Conservation (phyloP, 371 early-diverging fungal species). For the Rhizopus stolonifer region DNA sequence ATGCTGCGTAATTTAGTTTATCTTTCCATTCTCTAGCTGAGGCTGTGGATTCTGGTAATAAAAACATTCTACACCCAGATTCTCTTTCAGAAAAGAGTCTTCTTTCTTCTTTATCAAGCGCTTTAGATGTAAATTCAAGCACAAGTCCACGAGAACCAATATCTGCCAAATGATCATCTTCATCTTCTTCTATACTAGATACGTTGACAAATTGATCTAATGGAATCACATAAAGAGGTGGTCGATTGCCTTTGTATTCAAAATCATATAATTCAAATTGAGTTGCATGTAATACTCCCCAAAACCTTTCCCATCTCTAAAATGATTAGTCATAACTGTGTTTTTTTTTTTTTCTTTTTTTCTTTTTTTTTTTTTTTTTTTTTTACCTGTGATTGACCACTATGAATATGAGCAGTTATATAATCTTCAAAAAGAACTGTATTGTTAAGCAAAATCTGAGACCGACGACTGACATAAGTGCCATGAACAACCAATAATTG, state of each 20-base stretch:
- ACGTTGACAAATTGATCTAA: constrained; percentile 25
- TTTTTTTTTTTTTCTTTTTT: too few species aligned
- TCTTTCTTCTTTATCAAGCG: constrained; percentile 12
- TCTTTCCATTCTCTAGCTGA: constrained; percentile 28
- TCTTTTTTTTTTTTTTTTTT: too few species aligned
- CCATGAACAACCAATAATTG: constrained; percentile 32
- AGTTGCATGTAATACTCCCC: constrained; percentile 35
- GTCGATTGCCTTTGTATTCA: constrained; percentile 30
- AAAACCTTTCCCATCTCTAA: constrained; percentile 34
- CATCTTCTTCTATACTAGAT: constrained; percentile 19
- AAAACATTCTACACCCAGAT: constrained; percentile 29
- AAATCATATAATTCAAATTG: constrained; percentile 36
- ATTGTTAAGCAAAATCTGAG: constrained; percentile 26
- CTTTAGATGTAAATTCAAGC: constrained; percentile 26
- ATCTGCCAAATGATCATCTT: constrained; percentile 21
- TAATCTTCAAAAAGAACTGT: constrained; percentile 28
- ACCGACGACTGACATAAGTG: constrained; percentile 23
- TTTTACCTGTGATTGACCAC: constrained; percentile 29
- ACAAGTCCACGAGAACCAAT: constrained; percentile 27
- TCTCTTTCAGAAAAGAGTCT: constrained; percentile 7
- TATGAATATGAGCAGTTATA: constrained; percentile 28
- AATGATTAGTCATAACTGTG: too few species aligned
- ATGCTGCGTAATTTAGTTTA: constrained; percentile 26
- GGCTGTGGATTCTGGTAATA: constrained; percentile 24
- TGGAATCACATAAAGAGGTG: constrained; percentile 24